Evolutionary conservation across 192 early-diverging fungal genomes (phyloP).

Genomic region (Rhizophagus prolifer): DNA sequence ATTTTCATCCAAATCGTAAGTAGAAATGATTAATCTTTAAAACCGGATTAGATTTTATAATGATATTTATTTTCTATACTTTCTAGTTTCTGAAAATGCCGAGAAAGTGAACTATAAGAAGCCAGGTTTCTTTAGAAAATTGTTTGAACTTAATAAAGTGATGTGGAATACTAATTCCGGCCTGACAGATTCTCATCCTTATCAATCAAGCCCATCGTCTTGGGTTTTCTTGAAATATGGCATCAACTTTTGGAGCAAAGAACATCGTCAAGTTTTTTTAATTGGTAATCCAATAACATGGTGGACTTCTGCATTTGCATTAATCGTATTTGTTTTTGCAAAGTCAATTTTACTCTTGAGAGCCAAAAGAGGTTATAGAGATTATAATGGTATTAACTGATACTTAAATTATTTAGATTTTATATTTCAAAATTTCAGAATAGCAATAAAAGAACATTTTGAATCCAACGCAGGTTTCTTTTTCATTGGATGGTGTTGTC

Average conservation of each 20-base stretch:
- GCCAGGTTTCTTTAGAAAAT: constrained; percentile 81
- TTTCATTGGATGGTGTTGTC: constrained; percentile 74
- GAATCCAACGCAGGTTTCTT: constrained; percentile 64
- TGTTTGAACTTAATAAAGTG: constrained; percentile 80
- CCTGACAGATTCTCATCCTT: constrained; percentile 87
- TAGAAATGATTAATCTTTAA: not conserved
- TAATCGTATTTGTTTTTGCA: constrained; percentile 62
- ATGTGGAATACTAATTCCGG: constrained; percentile 91
- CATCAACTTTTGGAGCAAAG: constrained; percentile 82
- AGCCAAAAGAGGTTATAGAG: constrained; percentile 55
- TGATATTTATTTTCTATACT: constrained; percentile 8
- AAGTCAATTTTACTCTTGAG: constrained; percentile 53
- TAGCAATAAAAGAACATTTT: constrained; percentile 50
- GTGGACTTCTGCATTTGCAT: constrained; percentile 65
- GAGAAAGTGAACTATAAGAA: constrained; percentile 59
- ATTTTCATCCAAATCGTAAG: constrained; percentile 45
- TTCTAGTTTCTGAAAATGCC: constrained; percentile 55
- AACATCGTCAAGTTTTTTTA: constrained; percentile 79
- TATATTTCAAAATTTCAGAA: not conserved
- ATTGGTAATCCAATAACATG: constrained; percentile 88
- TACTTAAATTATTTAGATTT: not conserved
- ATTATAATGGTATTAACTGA: constrained; percentile 34
- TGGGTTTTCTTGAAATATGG: constrained; percentile 88
- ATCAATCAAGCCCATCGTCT: constrained; percentile 82
- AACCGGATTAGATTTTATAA: not conserved